These are phyloP conservation scores for Taiwanofungus camphoratus DNA, from an alignment of 1,284 basidiomycete genomes.

Conservation along the genomic window DNA sequence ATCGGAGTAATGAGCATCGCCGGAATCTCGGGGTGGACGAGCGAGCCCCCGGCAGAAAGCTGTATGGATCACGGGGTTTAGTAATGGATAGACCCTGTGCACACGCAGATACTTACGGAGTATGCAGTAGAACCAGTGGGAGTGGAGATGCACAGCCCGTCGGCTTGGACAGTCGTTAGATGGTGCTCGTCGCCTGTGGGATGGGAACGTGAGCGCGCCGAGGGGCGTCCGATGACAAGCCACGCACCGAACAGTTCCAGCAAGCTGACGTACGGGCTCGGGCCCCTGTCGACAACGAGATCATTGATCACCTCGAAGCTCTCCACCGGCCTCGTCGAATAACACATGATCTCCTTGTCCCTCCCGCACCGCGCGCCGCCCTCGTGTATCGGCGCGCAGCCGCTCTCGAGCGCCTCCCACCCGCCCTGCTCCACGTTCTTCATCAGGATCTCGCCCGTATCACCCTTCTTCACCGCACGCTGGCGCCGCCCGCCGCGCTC, in stretches of 20 bases:
- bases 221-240: neutral
- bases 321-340: constrained; percentile 91
- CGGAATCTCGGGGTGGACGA: constrained; percentile 97
- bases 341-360: constrained; percentile 98
- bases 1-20: constrained; percentile 96
- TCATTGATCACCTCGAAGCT: constrained; percentile 99
- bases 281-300: constrained; percentile 95
- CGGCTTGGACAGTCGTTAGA: constrained; percentile 98
- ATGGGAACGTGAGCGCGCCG: constrained; percentile 1
- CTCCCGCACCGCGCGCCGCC: constrained; percentile 47
- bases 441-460: constrained; percentile 94
- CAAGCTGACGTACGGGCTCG: constrained; percentile 95
- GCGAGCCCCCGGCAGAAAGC: constrained; percentile 95
- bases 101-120: constrained; percentile 52
- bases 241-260: constrained; percentile 91
- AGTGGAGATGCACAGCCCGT: constrained; percentile 93
- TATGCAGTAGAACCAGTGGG: constrained; percentile 99
- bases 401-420: constrained; percentile 91
- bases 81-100: neutral
- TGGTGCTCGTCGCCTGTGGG: constrained; percentile 93
- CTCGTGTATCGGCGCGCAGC: constrained; percentile 41
- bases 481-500: constrained; percentile 60
- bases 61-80: constrained; percentile 27
- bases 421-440: constrained; percentile 82
- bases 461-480: constrained; percentile 86